Conservation (phyloP, 768 basidiomycete species). For the Hygrocybe punicea region DNA sequence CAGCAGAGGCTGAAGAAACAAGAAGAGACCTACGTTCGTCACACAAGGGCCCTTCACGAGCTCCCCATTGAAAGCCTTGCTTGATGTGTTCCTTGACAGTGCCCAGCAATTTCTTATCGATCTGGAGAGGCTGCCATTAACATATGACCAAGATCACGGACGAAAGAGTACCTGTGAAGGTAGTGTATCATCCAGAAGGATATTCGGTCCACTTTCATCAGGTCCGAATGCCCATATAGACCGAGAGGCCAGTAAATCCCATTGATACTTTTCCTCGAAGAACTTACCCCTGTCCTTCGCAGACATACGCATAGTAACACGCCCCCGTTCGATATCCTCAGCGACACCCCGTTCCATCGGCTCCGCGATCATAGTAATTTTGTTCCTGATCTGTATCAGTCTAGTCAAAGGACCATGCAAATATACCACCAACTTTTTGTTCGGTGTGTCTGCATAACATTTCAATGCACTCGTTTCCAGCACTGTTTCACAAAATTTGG, state of each 20-base stretch:
- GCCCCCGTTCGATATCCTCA: constrained; percentile 92
- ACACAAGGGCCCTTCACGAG: constrained; percentile 94
- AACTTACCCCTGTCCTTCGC: constrained; percentile 92
- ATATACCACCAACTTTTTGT: constrained; percentile 78
- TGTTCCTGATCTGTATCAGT: constrained; percentile 62
- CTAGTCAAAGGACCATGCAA: constrained; percentile 1
- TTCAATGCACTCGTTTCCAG: constrained; percentile 96
- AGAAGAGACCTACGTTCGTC: constrained; percentile 83
- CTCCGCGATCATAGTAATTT: constrained; percentile 98
- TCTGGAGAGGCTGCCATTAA: constrained; percentile 38
- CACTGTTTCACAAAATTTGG: constrained; percentile 97
- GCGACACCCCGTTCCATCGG: constrained; percentile 94
- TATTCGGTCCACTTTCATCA: constrained; percentile 91
- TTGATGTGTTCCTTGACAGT: constrained; percentile 94
- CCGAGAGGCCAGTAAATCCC: constrained; percentile 95
- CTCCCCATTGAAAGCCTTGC: constrained; percentile 99
- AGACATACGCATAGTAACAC: constrained; percentile 91
- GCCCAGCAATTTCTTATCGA: constrained; percentile 88
- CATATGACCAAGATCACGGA: not conserved
- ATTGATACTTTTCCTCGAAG: constrained; percentile 96
- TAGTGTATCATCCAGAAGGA: constrained; percentile 91
- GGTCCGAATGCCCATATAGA: constrained; percentile 99
- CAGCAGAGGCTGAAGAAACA: not conserved
- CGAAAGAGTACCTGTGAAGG: constrained; percentile 79
- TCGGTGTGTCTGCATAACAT: constrained; percentile 98